Conservation (phyloP, 1,284 basidiomycete species). For the Sanguinoderma infundibulare region DNA sequence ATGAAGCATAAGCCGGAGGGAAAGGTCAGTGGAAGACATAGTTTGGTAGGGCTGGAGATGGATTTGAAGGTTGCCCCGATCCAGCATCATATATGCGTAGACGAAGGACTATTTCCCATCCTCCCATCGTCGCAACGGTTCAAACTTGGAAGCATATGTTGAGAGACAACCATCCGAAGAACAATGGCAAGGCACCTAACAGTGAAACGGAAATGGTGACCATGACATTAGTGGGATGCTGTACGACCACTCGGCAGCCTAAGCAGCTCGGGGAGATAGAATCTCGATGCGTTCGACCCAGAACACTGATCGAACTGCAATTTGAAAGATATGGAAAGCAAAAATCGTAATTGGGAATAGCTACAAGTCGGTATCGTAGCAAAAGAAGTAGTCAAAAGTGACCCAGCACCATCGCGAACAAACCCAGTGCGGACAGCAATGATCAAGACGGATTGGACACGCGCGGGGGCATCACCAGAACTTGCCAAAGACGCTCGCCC, state of each 20-base stretch:
- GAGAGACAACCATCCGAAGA: background rate
- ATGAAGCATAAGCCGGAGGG: background rate
- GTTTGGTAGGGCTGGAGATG: background rate
- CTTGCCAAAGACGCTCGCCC: constrained; percentile 66
- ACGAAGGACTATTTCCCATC: background rate
- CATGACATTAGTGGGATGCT: background rate
- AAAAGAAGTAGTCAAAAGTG: background rate
- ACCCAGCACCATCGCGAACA: background rate
- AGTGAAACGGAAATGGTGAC: background rate
- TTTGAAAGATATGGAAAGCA: background rate
- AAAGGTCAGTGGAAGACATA: background rate
- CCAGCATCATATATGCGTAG: background rate
- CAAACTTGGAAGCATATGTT: background rate
- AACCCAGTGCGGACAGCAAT: too few relatives aligned
- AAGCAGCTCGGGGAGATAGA: background rate
- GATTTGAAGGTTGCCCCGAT: too few relatives aligned
- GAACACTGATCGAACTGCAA: background rate
- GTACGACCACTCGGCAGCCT: background rate
- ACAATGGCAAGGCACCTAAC: background rate
- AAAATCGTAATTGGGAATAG: background rate
- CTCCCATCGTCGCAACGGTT: background rate
- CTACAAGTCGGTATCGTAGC: background rate
- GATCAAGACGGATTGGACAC: background rate
- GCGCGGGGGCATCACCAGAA: constrained; percentile 51
- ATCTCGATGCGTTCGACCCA: background rate